A percentile compares a stretch with the other conserved stretches of the same genome.
These are phyloP conservation scores for Starmerella apicola DNA, from an alignment of 805 yeast genomes.

Conservation along the genomic window DNA sequence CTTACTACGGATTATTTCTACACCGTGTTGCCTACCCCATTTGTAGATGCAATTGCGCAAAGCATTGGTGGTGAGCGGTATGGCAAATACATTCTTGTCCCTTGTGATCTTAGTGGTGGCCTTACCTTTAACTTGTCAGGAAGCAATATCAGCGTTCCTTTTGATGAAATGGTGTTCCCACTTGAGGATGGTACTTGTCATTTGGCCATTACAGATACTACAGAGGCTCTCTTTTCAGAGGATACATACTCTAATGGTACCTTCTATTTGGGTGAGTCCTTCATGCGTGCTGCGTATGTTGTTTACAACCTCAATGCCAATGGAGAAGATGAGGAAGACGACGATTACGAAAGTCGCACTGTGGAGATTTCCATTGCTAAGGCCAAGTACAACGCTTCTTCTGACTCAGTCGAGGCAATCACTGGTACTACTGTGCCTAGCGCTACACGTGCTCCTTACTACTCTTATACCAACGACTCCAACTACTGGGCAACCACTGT, in stretches of 20 bases:
- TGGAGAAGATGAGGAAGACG: too few species aligned
- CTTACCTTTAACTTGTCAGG: constrained; percentile 17
- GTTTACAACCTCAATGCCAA: constrained; percentile 56
- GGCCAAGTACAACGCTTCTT: constrained; percentile 27
- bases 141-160: constrained; percentile 7
- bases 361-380: constrained; percentile 44
- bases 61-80: constrained; percentile 11
- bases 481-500: too few species aligned
- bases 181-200: constrained; percentile 18
- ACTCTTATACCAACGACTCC: constrained; percentile 18
- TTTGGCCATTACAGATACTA: constrained; percentile 22
- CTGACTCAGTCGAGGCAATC: too few species aligned
- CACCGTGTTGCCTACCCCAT: constrained; percentile 32
- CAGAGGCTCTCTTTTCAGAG: constrained; percentile 29
- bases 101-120: constrained; percentile 3
- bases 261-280: constrained; percentile 48
- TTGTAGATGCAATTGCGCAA: constrained; percentile 8
- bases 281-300: constrained; percentile 49
- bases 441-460: constrained; percentile 19
- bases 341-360: constrained; percentile 43
- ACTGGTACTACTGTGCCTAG: constrained; percentile 25
- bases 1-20: too few species aligned
- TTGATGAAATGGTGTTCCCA: too few species aligned
- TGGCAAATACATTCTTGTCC: constrained; percentile 2
- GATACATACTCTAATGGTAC: too few species aligned